Evolutionary conservation across 768 basidiomycete genomes (phyloP).

Genomic region (Antrodiella citrinella): DNA sequence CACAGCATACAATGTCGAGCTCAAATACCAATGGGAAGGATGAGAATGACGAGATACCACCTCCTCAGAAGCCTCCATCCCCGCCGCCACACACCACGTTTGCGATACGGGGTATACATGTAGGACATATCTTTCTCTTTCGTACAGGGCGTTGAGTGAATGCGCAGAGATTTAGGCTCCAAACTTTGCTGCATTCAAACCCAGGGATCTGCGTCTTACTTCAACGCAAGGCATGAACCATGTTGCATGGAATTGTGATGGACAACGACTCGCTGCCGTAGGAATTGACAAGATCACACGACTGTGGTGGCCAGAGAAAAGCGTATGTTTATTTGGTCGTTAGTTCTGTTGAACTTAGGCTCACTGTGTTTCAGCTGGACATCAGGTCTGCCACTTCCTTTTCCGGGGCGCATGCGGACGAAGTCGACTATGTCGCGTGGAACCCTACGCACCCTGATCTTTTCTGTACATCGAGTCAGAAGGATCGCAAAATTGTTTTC

Average conservation of each 20-base stretch:
- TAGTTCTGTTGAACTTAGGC: not conserved
- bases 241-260: conserved; percentile 81
- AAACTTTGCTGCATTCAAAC: conserved; percentile 73
- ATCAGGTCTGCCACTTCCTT: conserved; percentile 55
- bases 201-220: conserved; percentile 62
- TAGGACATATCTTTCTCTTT: conserved; percentile 29
- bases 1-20: conserved; percentile 18
- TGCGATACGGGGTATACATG: conserved; percentile 63
- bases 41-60: conserved; percentile 33
- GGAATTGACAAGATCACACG: conserved; percentile 74
- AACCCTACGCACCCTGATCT: conserved; percentile 80
- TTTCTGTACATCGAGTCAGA: conserved; percentile 73
- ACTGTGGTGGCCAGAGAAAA: conserved; percentile 75
- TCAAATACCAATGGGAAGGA: conserved; percentile 28
- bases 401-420: conserved; percentile 67
- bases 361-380: conserved; percentile 48
- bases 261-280: conserved; percentile 72
- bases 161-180: conserved; percentile 45
- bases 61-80: conserved; percentile 45
- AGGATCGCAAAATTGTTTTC: conserved; percentile 67
- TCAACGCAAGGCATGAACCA: conserved; percentile 61
- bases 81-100: conserved; percentile 70
- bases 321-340: conserved; percentile 35
- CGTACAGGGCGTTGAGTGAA: not conserved
- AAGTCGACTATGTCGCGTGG: conserved; percentile 80